A percentile compares a stretch with the other conserved stretches of the same genome.
Evolutionary conservation across 192 early-diverging fungal species (phyloP).

Genomic region (Coemansia sp.): DNA sequence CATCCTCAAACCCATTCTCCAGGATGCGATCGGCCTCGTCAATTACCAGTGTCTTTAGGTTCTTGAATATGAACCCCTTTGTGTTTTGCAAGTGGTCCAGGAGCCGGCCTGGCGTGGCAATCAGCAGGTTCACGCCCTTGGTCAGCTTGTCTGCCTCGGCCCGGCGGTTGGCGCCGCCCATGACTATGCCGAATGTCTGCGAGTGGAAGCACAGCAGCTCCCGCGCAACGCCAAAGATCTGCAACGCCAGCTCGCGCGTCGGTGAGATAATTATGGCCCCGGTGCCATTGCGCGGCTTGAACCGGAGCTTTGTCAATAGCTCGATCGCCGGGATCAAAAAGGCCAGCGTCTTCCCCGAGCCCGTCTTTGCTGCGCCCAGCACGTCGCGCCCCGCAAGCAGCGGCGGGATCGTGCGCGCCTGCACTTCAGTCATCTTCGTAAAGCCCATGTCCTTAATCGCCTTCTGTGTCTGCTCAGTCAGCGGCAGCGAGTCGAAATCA

Average conservation of each 20-base stretch:
- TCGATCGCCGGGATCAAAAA: conserved; percentile 96
- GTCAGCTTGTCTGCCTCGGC: conserved; percentile 92
- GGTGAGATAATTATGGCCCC: conserved; percentile 94
- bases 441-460: conserved; percentile 91
- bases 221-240: conserved; percentile 97
- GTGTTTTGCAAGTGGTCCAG: conserved; percentile 99
- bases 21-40: conserved; percentile 99
- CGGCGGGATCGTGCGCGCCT: conserved; percentile 91
- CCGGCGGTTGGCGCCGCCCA: conserved; percentile 95
- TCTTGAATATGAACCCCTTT: conserved; percentile 90
- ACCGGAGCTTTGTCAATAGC: conserved; percentile 79
- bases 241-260: conserved; percentile 96
- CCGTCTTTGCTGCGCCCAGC: conserved; percentile 97
- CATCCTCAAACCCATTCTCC: conserved; percentile 97
- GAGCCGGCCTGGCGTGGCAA: conserved; percentile 94
- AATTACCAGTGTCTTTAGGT: conserved; percentile 87
- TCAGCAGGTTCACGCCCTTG: conserved; percentile 94
- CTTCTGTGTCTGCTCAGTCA: conserved; percentile 75
- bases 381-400: conserved; percentile 96
- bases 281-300: conserved; percentile 96
- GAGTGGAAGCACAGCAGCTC: conserved; percentile 91
- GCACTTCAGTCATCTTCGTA: conserved; percentile 91
- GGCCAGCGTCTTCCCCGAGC: conserved; percentile 93
- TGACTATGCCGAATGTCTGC: conserved; percentile 97
- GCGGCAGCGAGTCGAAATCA: conserved; percentile 69